Evolutionary conservation across 768 basidiomycete species (phyloP), one percentile per base, ranked within the genome.

Genomic region (Podaxis sp.): DNA sequence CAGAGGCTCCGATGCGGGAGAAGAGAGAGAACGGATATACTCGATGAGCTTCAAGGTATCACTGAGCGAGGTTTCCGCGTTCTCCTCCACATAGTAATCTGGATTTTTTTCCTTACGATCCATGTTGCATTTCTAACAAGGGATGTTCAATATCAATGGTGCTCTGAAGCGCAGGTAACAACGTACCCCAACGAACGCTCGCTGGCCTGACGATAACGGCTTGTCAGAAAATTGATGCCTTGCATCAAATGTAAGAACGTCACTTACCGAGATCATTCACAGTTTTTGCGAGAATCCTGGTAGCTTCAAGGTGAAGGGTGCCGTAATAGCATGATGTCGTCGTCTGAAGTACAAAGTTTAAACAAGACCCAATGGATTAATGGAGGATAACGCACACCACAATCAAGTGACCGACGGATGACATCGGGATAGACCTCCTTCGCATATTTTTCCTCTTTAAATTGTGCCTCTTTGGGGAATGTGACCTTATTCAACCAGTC

Each of bases 301-400:
- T 94, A 0, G 89, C 84, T 62, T 90, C 88, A 24, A 88, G 76
- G 72, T 99, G 94, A 13, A 95, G 74, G 2, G 87, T 89, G 6
- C 86, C 93, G 71, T 93, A 96, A 74, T 96, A 97, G 72, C 93
- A 97, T 69, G 88, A 93, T 0, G 96, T 97, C 1, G 96, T 97
- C 1, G 95, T 96, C 95, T 95, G 68, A 38, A 51, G 15, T 8
- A 26, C 7, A 30, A 40, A 62, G 33, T 46, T 41, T 20, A n/a
- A 51, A 24, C 37, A 10, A 15, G 50, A 17, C 40, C 24, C 37
- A 58, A 22, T n/a, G 15, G 26, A 44, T 56, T 53, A 50, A 65
- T 64, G 49, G 50, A 22, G 40, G 48, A 51, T 33, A 20, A 80
- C 88, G 68, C 72, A 96, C 96, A 54, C 94, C 95, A 37, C 76